Base-by-base conservation (phyloP, 1,284 basidiomycete species). In the Ustilago shanxiensis region DNA sequence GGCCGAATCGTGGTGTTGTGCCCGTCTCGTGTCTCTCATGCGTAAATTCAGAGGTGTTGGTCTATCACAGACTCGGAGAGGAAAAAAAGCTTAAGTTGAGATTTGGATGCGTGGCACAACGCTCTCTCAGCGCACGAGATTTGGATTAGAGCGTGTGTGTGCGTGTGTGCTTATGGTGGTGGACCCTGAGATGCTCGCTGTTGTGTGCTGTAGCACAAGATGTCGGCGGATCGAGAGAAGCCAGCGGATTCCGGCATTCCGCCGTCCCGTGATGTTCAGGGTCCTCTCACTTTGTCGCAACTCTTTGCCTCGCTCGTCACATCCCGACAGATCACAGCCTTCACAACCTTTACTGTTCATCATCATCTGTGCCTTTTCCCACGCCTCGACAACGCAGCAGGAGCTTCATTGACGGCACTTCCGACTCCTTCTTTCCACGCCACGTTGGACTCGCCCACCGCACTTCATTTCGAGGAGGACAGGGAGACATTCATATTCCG, bases 311-410 rank as follows among this genome's bases (percentile, higher is more conserved):
- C 29, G 8, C 20, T 11, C 5, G 13, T n/a, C 29, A 20, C 16
- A 52, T 29, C 20, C 20, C 52, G 22, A 37, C 4, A 41, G 7
- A 39, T 35, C 52, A 54, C 52, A 54, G 14, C 52, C 16, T 52
- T 35, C 52, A 54, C 52, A 54, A 22, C 52, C 16, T 52, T 54
- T 29, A 20, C 33, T 52, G 50, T 33, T 33, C 35, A 54, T 54
- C 24, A 54, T 22, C 13, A 35, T 26, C 20, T 35, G 33, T 20
- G 39, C 29, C n/a, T 29, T 39, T 39, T 54, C 35, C 22, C 35
- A 52, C 50, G 50, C 50, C 50, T 18, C 20, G 3, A 14, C 28
- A 5, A 20, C 50, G 10, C 50, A 28, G 24, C 47, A 50, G 24
- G 22, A 20, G 6, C 35, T 37, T 22, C 44, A 45, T 22, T 45